Evolutionary conservation across 371 early-diverging fungal species (phyloP), one percentile per base, ranked within the genome.

Genomic region (Nematocida homosporus): DNA sequence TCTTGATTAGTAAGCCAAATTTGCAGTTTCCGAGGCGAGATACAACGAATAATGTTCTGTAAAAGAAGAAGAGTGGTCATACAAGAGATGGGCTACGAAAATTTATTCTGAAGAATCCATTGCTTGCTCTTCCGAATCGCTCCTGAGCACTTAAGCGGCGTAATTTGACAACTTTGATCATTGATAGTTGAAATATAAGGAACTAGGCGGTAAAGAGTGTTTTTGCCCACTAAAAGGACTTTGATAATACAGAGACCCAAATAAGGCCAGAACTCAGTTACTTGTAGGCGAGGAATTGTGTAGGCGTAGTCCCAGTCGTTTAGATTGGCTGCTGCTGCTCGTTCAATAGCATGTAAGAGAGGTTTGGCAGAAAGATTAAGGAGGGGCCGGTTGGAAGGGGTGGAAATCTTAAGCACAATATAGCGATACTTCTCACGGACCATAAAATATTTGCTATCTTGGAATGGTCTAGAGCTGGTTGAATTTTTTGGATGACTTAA

Each of bases 71-170:
- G 47, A n/a, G 61, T 40, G 37, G 37, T 25, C 67, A 66, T 66
- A 47, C 6, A 20, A 44, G 47, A 23, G 18, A 65, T 40, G 54
- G 30, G 30, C 20, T 52, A 48, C 32, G 54, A 23, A 13, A 54
- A 54, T 30, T 25, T 13, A 44, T 44, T 44, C 13, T 44, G 56
- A 8, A 48, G 16, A 3, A 72, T 61, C 57, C 57, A 59, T 16
- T 47, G 34, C 60, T 72, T 72, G 13, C 53, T 59, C 23, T 59
- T 72, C 27, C 41, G 60, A 8, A 72, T 72, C 30, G 63, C 63
- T 48, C 75, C 75, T 13, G 75, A 27, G 8, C n/a, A 27, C 41
- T 51, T 61, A 32, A 50, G 16, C 5, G 27, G 18, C 4, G 20
- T 2, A 5, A 50, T 10, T 5, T 20, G 20, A 10, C 13, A 64